Evolutionary conservation across 169 alveolate species (phyloP), one percentile per base, ranked within the genome.

Genomic region (Plasmodium billcollinsi): DNA sequence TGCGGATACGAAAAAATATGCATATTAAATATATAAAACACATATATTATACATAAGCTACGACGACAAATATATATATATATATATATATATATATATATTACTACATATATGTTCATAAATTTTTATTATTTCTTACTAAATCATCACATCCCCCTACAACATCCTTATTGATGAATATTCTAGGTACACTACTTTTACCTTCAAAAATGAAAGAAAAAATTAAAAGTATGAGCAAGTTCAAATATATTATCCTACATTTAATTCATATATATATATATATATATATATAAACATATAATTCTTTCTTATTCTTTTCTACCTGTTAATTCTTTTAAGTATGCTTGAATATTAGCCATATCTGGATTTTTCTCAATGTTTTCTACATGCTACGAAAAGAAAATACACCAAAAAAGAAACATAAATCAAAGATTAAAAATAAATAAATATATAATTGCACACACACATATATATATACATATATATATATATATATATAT

Each of bases 91-190:
- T 70, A 6, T 70, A 14, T 63, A 18, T 29, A 45, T 70, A 43
- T 69, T 45, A 7, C 11, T 52, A 18, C 59, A 45, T 45, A 14
- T 47, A 20, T 45, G 18, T 72, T 11, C 50, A 5, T 14, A 73
- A n/a, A 56, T 1, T 26, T 20, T 50, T 21, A 56, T 2, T 58
- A 14, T 29, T 43, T 75, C 29, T 76, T 76, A 76, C 89, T 67
- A 76, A 76, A 72, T 76, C 89, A 67, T 76, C 89, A 76, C 89
- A 76, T 67, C 89, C 89, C 0, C 89, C 89, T n/a, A 76, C 89
- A 76, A 63, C 4, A 12, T 76, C 75, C 67, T 76, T 76, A 66
- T 76, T 76, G n/a, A 76, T 76, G 39, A 76, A 76, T 62, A 76
- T 76, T 69, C 89, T 67, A 21, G 89, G 89, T 29, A 76, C 89